Percentiles rank a stretch among this genome's conserved stretches.
These are phyloP conservation scores for Irpex sp. DNA, from an alignment of 1,284 basidiomycete genomes.

Conservation along the genomic window DNA sequence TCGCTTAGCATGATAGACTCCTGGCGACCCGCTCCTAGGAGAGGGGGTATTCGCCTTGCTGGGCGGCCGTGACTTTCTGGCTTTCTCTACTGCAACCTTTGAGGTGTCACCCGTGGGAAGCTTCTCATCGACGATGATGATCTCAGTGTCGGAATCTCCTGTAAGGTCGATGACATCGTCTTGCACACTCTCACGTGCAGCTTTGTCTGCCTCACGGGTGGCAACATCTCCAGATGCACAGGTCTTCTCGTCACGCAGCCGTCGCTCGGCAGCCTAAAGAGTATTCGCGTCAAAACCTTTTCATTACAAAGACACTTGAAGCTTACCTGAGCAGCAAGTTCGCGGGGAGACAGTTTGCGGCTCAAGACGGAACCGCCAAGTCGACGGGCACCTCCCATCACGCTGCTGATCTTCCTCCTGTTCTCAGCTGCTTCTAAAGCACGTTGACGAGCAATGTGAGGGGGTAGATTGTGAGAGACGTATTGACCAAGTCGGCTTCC, in stretches of 20 bases:
- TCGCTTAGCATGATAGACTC: constrained; percentile 1
- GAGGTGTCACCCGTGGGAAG: constrained; percentile 6
- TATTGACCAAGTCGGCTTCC: constrained; percentile 64
- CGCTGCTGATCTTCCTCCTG: constrained; percentile 41
- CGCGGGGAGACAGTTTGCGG: constrained; percentile 54
- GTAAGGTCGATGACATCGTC: constrained; percentile 63
- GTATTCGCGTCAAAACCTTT: background rate
- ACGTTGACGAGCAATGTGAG: constrained; percentile 56
- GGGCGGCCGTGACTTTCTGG: background rate
- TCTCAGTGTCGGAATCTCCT: constrained; percentile 32
- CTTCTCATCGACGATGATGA: constrained; percentile 25
- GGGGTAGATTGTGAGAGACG: constrained; percentile 61
- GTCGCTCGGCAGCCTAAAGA: constrained; percentile 75
- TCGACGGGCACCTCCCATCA: constrained; percentile 54
- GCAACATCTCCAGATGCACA: constrained; percentile 64
- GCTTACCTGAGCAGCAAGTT: constrained; percentile 75
- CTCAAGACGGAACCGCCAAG: constrained; percentile 42
- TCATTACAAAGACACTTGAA: background rate
- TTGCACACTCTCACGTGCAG: constrained; percentile 61
- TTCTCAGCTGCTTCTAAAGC: constrained; percentile 79
- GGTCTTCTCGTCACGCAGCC: constrained; percentile 65
- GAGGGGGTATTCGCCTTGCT: background rate
- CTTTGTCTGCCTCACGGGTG: constrained; percentile 65
- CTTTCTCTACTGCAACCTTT: constrained; percentile 7
- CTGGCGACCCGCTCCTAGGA: background rate